Evolutionary conservation across 768 basidiomycete species (phyloP).

Genomic region (Cubamyces lactineus): DNA sequence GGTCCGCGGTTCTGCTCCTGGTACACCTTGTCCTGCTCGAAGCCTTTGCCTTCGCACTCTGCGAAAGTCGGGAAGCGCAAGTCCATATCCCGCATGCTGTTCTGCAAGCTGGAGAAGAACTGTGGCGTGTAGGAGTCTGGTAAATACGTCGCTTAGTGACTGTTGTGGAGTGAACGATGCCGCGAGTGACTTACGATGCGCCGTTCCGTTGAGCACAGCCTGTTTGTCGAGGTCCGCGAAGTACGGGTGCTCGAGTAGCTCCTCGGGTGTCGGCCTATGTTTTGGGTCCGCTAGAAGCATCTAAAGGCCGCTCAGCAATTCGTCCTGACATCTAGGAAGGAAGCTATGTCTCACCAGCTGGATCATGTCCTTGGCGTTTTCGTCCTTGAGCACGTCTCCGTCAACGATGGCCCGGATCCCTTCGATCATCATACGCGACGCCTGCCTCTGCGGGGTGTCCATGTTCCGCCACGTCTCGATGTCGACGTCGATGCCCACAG

Average conservation of each 20-base stretch:
- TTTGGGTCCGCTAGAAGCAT: neutral
- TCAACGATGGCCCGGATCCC: neutral
- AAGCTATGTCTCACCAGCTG: neutral
- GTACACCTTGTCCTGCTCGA: too few species aligned
- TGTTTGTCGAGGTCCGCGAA: constrained; percentile 3
- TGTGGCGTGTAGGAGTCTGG: neutral
- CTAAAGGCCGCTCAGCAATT: neutral
- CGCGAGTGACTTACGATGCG: constrained; percentile 3
- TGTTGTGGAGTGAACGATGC: neutral
- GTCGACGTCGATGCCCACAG: neutral
- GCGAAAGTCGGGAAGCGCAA: neutral
- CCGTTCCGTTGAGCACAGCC: neutral
- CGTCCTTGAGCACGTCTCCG: neutral
- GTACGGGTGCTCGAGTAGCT: constrained; percentile 7
- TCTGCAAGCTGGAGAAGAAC: neutral
- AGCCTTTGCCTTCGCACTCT: neutral
- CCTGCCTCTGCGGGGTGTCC: neutral
- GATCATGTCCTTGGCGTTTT: constrained; percentile 3
- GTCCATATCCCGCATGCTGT: neutral
- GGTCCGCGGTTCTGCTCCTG: too few species aligned
- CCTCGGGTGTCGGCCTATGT: neutral
- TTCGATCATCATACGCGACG: constrained; percentile 13
- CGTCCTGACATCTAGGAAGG: too few species aligned
- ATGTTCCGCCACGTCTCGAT: neutral
- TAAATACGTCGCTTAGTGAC: neutral